These are phyloP conservation scores for Diaporthe ampelina DNA, from an alignment of 2,329 filamentous ascomycete genomes.

Conservation along the genomic window DNA sequence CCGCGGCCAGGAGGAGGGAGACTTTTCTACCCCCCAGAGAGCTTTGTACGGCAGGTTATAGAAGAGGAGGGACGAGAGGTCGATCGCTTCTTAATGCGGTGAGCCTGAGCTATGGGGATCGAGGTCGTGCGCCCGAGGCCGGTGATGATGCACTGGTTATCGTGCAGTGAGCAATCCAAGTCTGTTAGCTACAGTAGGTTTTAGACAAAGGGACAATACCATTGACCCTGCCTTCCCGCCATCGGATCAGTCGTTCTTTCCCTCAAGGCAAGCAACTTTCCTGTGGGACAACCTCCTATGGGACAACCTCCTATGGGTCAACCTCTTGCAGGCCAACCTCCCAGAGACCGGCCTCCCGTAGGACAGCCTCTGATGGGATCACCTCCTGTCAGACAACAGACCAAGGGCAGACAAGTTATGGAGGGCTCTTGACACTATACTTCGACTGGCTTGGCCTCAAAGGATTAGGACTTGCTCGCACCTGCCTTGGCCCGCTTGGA, in stretches of 20 bases:
- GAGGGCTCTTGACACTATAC: not conserved
- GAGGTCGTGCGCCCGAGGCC: slow-evolving; percentile 20
- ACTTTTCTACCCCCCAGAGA: not conserved
- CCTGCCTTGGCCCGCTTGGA: not conserved
- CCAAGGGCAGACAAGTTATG: no score
- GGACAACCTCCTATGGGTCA: no score
- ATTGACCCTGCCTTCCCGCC: slow-evolving; percentile 1
- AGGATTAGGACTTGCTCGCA: not conserved
- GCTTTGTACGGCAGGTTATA: not conserved
- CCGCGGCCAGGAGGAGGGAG: not conserved
- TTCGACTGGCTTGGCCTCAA: not conserved
- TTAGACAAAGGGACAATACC: not conserved
- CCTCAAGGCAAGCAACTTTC: not conserved
- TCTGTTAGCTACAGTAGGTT: not conserved
- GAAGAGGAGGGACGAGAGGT: not conserved
- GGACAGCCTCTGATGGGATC: no score
- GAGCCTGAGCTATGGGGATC: not conserved
- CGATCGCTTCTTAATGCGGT: slow-evolving; percentile 1
- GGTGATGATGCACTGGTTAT: not conserved
- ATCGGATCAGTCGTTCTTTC: not conserved
- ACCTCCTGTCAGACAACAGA: no score
- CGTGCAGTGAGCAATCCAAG: not conserved
- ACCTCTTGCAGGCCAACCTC: no score
- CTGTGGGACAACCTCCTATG: no score
- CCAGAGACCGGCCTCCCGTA: no score